phyloP scores from a whole-genome alignment of 148 eudicot genomes.

The Fagopyrum tataricum region DNA sequence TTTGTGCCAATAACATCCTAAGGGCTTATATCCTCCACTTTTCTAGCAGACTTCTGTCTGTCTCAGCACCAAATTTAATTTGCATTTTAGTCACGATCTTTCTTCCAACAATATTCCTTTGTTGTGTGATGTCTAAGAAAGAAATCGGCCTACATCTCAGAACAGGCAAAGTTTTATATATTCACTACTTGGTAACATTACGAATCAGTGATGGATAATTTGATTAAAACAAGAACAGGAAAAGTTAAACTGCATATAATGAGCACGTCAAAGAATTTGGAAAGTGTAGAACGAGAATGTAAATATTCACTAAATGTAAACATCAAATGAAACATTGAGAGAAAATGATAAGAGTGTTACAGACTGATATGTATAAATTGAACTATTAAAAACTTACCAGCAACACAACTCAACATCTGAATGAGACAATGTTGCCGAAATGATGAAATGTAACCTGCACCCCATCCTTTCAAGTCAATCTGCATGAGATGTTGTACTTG shows the following conservation, averaged over 20 bases:
- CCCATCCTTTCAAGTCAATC: constrained; percentile 98
- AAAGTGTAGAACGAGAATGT: not conserved
- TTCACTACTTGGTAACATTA: not conserved
- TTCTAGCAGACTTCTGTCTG: too few relatives aligned
- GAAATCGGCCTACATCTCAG: too few relatives aligned
- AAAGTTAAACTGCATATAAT: too few relatives aligned
- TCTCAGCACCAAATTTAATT: too few relatives aligned
- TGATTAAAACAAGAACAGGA: not conserved
- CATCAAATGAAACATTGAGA: not conserved
- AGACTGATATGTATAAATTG: not conserved
- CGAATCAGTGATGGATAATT: not conserved
- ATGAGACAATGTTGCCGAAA: constrained; percentile 49
- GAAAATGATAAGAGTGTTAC: not conserved
- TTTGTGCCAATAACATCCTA: too few relatives aligned
- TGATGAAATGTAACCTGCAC: constrained; percentile 49
- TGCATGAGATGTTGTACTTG: constrained; percentile 99
- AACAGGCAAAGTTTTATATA: too few relatives aligned
- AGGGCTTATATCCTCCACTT: too few relatives aligned
- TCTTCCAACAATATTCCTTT: too few relatives aligned
- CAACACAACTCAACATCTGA: constrained; percentile 94
- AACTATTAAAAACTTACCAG: constrained; percentile 44
- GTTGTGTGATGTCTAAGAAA: too few relatives aligned
- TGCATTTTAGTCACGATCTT: too few relatives aligned
- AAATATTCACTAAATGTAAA: not conserved
- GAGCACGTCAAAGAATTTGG: not conserved